Base-by-base conservation (phyloP, 352 stramenopile genomes). In the Globisporangium heterothallicum region DNA sequence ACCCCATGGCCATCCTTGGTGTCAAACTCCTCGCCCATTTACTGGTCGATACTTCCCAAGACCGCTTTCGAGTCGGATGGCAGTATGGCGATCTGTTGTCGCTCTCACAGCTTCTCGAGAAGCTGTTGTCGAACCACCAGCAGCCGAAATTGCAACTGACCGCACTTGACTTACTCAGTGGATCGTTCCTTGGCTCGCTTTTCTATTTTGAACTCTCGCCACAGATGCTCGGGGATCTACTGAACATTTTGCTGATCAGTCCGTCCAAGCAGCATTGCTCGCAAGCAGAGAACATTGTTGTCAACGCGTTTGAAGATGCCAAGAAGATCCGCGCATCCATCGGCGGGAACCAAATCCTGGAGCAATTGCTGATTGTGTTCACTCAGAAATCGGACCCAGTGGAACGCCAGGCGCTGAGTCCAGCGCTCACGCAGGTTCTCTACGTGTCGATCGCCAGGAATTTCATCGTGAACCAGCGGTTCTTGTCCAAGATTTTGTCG, bases 351-450 rank as follows among this genome's bases (percentile, higher is more conserved):
- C 71, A 86, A 26, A 84, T 86, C 42, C 64, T 88, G 0, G 74
- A 88, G 52, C 78, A 83, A 38, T 49, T 86, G 3, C 55, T 88
- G 21, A 86, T 88, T 25, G 67, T 86, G 1, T 82, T 86, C 32
- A 74, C 66, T 9, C 71, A 88, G 35, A 61, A 72, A 22, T 56
- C 59, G 2, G 69, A 63, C 19, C 42, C 59, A 3, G 49, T 49
- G 29, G 34, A 58, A n/a, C 48, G 61, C 10, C 63, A 40, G 6
- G 47, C 61, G 1, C 42, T 88, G 3, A 57, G 68, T 4, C 49
- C 72, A 13, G 72, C 72, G 4, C 57, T 88, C 6, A 78, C 66
- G 0, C 62, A 84, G 25, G 74, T 82, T 16, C 38, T 88, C 3
- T 75, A 76, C 41, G 66, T 84, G 7, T 84, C 74, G 2, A 72